Conservation (phyloP, 495 filamentous ascomycete genomes). For the Trichoderma erinaceum region DNA sequence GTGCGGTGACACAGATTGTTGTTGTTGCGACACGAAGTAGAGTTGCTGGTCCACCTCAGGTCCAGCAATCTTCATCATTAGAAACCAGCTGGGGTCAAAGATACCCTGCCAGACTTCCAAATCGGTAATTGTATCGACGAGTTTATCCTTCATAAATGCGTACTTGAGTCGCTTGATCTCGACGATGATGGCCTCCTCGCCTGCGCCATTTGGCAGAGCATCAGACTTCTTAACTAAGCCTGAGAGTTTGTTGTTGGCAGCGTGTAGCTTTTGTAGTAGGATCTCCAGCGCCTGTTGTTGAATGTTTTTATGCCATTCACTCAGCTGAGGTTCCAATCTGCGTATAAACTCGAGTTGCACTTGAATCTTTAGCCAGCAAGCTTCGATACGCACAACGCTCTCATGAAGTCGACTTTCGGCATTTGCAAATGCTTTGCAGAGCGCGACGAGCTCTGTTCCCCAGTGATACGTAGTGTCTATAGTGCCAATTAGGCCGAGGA, state of each 20-base stretch:
- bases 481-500: not conserved
- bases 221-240: not conserved
- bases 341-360: not conserved
- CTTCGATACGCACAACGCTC: conserved; percentile 7
- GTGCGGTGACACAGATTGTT: not conserved
- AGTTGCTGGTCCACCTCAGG: conserved; percentile 26
- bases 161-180: conserved; percentile 14
- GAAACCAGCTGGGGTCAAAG: conserved; percentile 35
- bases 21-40: conserved; percentile 11
- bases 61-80: conserved; percentile 31
- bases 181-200: not conserved
- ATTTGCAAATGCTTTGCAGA: not conserved
- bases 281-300: not conserved
- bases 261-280: not conserved
- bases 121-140: conserved; percentile 29
- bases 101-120: conserved; percentile 37
- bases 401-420: not conserved
- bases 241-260: not conserved
- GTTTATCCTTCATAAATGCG: conserved; percentile 21
- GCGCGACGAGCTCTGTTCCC: not conserved
- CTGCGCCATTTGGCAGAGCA: not conserved
- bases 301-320: not conserved
- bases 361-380: not conserved
- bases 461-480: not conserved
- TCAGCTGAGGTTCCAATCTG: not conserved